These are phyloP conservation scores for Epithele typhae DNA, from an alignment of 768 basidiomycete species.

Conservation along the genomic window DNA sequence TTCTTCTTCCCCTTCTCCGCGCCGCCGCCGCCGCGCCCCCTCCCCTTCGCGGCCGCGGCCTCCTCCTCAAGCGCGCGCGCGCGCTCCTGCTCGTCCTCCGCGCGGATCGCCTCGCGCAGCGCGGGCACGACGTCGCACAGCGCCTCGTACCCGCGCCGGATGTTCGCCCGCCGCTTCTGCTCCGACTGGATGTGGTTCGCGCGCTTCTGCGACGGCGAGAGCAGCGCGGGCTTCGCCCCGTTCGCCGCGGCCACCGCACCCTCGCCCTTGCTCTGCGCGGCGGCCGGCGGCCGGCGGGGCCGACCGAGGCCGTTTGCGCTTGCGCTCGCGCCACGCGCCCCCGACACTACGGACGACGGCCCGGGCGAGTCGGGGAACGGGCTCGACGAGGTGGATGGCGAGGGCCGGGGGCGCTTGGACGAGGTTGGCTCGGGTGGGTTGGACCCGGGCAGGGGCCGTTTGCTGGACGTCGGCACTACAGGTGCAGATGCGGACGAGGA, in stretches of 20 bases:
- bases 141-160: constrained; percentile 83
- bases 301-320: neutral
- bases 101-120: constrained; percentile 72
- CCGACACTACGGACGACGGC: no score
- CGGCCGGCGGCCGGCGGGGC: no score
- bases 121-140: constrained; percentile 82
- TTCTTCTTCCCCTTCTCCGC: constrained; percentile 19
- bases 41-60: constrained; percentile 27
- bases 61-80: neutral
- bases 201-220: constrained; percentile 85
- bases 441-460: constrained; percentile 19
- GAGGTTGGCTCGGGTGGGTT: constrained; percentile 16
- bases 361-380: neutral
- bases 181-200: constrained; percentile 93
- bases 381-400: constrained; percentile 3
- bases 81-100: constrained; percentile 57
- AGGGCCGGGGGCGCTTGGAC: constrained; percentile 31
- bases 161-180: constrained; percentile 91
- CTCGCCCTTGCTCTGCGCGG: constrained; percentile 4
- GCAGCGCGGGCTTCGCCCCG: constrained; percentile 37
- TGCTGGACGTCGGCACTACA: constrained; percentile 2
- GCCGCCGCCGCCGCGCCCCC: constrained; percentile 19
- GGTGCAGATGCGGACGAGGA: constrained; percentile 6
- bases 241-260: constrained; percentile 3
- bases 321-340: no score